Evolutionary conservation across 1,284 basidiomycete species (phyloP), one percentile per base, ranked within the genome.

Genomic region (Flammula alnicola): DNA sequence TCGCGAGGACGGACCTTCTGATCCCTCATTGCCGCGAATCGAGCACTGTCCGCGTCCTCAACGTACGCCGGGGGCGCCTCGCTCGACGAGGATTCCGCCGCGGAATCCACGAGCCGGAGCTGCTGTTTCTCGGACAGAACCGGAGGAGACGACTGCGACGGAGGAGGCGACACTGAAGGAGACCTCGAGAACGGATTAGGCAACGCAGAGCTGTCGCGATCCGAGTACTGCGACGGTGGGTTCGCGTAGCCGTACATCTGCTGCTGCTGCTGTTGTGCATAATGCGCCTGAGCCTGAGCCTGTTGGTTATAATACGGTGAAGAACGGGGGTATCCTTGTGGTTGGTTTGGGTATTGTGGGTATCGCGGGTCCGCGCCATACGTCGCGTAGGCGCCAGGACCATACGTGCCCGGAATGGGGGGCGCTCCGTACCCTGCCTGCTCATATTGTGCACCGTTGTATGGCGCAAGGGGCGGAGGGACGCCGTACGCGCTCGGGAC

Each of bases 391-490:
- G 58, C 51, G 14, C 58, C 56, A 12, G 58, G 58, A 3, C 47
- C 58, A 29, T 56, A 54, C 5, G 50, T 54, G 23, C 54, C 56
- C 14, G 58, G 58, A 12, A 60, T 49, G 31, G 58, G 58, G 25
- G 58, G 58, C 2, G 58, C 58, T 11, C 58, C 58, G 23, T 51
- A 59, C 11, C 55, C 58, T 27, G 58, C 52, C 25, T 57, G 58
- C 7, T 59, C 58, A 33, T 59, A 56, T 29, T 55, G 55, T 3
- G 54, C 51, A 7, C 58, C 58, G 38, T 37, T 42, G 25, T 51
- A 51, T 11, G 41, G 51, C 5, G 51, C 49, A 19, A 52, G 39
- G 5, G 57, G 49, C 19, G 51, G 45, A 12, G 54, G 54, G 20
- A 49, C 45, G 12, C 51, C 51, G 20, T 51, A 55, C 8, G 57